These are phyloP conservation scores for Medicago ruthenica DNA, from an alignment of 306 rosid species.

Conservation along the genomic window DNA sequence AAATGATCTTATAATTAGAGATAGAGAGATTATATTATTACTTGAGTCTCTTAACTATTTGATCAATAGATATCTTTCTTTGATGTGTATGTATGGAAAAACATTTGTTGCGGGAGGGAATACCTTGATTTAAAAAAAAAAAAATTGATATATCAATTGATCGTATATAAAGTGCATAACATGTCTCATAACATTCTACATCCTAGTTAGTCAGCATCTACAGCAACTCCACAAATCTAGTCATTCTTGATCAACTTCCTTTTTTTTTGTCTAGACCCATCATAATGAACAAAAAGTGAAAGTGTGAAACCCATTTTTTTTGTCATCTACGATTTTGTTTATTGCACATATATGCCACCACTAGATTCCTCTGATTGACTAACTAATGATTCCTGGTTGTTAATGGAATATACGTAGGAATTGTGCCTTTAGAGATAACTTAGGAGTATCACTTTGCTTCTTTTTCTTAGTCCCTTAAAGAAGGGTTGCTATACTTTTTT, in stretches of 20 bases:
- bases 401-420: conserved; percentile 44
- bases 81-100: too few relatives aligned
- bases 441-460: conserved; percentile 40
- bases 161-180: too few relatives aligned
- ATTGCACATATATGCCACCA: not conserved
- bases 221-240: conserved; percentile 4
- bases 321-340: not conserved
- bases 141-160: too few relatives aligned
- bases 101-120: too few relatives aligned
- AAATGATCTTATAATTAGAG: too few relatives aligned
- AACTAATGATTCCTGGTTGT: conserved; percentile 6
- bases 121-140: too few relatives aligned
- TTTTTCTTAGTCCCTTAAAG: conserved; percentile 36
- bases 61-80: too few relatives aligned
- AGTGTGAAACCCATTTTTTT: not conserved
- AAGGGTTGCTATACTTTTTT: conserved; percentile 11
- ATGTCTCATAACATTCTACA: not conserved
- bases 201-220: not conserved
- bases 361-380: not conserved
- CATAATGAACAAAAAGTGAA: conserved; percentile 29
- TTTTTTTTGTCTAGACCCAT: conserved; percentile 16
- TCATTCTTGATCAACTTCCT: not conserved
- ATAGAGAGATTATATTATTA: too few relatives aligned
- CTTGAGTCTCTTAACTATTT: too few relatives aligned
- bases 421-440: conserved; percentile 44